Base-by-base conservation (phyloP, 805 yeast genomes). In the Candida ovalis region DNA sequence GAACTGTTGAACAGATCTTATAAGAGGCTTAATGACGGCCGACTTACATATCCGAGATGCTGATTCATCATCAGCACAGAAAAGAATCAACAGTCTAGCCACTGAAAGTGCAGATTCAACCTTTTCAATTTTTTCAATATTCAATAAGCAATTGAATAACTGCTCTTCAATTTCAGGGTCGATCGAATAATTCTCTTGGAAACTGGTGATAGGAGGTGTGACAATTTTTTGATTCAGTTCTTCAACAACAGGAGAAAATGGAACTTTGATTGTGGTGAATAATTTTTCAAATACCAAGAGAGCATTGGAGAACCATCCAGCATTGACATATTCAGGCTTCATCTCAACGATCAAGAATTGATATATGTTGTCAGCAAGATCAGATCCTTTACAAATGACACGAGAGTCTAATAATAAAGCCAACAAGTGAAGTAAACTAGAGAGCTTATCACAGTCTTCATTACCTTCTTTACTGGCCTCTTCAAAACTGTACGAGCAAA, bases 231-330 rank as follows among this genome's bases (percentile, higher is more conserved):
- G 50, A 2, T 44, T 40, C 4, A 62, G 28, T 17, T 60, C 53
- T 49, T 74, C 77, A 6, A 72, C 62, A 1, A 52, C 51, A 0
- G 88, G 87, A 7, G 78, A 66, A 41, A 56, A 57, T 0, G 89
- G 88, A 4, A 80, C 66, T 30, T 72, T 73, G 2, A 79, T 69
- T 38, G 72, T 75, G 1, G 82, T 70, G 39, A 86, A 57, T 3
- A 82, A 64, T 32, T 76, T 77, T 47, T 82, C 87, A 41, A 81
- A 70, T 3, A 82, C 73, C 23, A 73, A 63, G 32, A 88, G 60
- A 0, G 81, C 79, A 48, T 77, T 72, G 0, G 84, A 76, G 56
- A 81, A 80, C 84, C 88, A 88, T 15, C 73, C 70, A 24, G 70
- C 59, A 50, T 77, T 73, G 2, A 66, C 66, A 49, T 62, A 59